Percentiles rank a stretch among this genome's conserved stretches.
phyloP scores from a whole-genome alignment of 495 filamentous ascomycete species.

The Staphylotrichum tortipilum region DNA sequence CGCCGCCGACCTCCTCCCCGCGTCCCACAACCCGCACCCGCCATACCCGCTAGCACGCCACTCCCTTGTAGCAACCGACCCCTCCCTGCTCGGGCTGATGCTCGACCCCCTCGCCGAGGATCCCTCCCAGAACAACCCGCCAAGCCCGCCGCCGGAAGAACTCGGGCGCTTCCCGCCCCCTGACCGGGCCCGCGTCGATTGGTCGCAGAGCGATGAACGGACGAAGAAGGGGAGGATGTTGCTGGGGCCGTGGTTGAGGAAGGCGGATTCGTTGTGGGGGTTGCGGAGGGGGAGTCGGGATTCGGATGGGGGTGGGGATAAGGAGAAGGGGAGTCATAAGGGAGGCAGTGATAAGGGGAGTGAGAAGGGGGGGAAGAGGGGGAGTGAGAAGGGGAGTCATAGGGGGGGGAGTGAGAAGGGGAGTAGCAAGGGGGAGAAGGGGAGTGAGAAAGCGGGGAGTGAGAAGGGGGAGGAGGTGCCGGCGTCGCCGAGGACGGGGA shows the following conservation, averaged over 20 bases:
- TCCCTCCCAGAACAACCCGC: too few relatives aligned
- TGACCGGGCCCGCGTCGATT: conserved; percentile 32
- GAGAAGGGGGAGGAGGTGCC: not conserved
- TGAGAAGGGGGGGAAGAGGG: too few relatives aligned
- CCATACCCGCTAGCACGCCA: not conserved
- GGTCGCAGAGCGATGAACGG: conserved; percentile 39
- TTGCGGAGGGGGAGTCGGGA: conserved; percentile 19
- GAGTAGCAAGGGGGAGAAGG: not conserved
- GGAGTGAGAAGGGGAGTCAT: too few relatives aligned
- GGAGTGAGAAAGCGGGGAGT: not conserved
- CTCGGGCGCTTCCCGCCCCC: not conserved
- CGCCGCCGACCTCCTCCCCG: conserved; percentile 3
- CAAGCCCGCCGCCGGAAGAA: not conserved
- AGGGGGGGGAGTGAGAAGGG: too few relatives aligned
- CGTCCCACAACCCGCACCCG: not conserved
- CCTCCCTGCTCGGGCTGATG: not conserved
- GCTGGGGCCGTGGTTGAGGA: conserved; percentile 24
- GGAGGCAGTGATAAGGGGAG: too few relatives aligned
- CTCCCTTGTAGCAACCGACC: conserved; percentile 1
- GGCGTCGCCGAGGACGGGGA: not conserved
- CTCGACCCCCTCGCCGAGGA: conserved; percentile 6
- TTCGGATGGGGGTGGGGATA: not conserved
- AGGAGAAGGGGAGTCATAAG: too few relatives aligned
- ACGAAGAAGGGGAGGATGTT: conserved; percentile 1
- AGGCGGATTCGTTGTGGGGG: conserved; percentile 34